Base-by-base conservation (phyloP, 2,329 filamentous ascomycete species). In the Aspergillus uvarum region DNA sequence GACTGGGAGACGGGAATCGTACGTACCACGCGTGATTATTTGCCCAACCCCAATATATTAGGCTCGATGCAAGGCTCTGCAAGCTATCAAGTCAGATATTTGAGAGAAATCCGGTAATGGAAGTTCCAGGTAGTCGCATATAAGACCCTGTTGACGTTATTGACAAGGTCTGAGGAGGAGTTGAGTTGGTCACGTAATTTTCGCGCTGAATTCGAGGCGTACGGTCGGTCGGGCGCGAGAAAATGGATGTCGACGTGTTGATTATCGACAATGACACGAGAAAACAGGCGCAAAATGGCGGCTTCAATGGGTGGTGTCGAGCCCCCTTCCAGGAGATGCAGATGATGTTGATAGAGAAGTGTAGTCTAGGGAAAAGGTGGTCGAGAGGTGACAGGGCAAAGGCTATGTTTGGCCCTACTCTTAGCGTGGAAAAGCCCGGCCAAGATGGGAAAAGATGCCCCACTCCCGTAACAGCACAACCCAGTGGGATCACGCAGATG, bases 391-490 rank as follows among this genome's bases (percentile, higher is more conserved):
- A 72, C 70, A 73, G 71, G 69, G 73, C 71, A 73, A 59, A 72
- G 73, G 68, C 63, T 70, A 74, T 77, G 73, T 77, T 76, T 77
- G 75, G 74, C 73, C 72, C 72, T 75, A 72, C 60, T 68, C 66
- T 69, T 77, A 76, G 75, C 75, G 75, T 70, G 73, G 70, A 74
- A 74, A 72, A 44, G 38, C 12, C 68, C 65, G 67, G 60, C 61
- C 61, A 66, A 60, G 65, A 68, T 66, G 70, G 69, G 67, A 68
- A 67, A 65, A 44, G 38, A 68, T 67, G 72, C 74, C 74, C 75
- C 38, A 44, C 75, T 35, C 32, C 14, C 14, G 7, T 10, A 29
- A 76, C 74, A 68, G 69, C 68, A 70, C 62, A 67, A 69, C 52
- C 62, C 57, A 57, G 55, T 61, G 50, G 63, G 57, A 59, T 67